A percentile compares a stretch with the other conserved stretches of the same genome.
phyloP scores from a whole-genome alignment of 78 protist species.

The Cyanophora paradoxa region DNA sequence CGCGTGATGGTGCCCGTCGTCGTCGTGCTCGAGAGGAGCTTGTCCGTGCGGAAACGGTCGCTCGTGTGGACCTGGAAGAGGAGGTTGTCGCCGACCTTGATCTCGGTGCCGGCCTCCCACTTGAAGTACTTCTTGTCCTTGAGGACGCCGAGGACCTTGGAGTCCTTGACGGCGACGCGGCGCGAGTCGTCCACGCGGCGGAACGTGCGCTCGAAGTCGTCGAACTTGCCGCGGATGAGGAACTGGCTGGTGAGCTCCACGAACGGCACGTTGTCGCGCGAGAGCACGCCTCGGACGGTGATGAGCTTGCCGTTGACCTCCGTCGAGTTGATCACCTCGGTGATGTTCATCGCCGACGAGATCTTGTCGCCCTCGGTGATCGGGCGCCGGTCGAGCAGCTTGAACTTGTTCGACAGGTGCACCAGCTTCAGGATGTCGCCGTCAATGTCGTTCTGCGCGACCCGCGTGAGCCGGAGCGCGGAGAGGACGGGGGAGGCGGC shows the following conservation, averaged over 20 bases:
- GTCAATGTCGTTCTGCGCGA: conserved; percentile 5
- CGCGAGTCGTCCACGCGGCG: too few species aligned
- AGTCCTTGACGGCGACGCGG: too few species aligned
- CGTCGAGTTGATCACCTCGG: conserved; percentile 6
- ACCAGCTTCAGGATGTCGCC: conserved; percentile 42
- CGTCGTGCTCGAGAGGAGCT: too few species aligned
- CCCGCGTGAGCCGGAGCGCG: too few species aligned
- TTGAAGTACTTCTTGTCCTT: too few species aligned
- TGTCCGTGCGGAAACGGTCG: too few species aligned
- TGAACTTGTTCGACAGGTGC: conserved; percentile 36
- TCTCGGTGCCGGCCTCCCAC: too few species aligned
- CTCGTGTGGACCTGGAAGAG: too few species aligned
- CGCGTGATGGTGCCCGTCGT: too few species aligned
- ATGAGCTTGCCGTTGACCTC: conserved; percentile 10
- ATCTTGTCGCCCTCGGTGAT: conserved; percentile 17
- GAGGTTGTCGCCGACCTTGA: too few species aligned
- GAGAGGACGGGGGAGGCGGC: too few species aligned
- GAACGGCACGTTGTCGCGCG: neutral
- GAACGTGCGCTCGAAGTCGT: conserved; percentile 19
- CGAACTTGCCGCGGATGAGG: conserved; percentile 34
- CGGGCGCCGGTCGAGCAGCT: neutral
- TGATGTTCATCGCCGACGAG: conserved; percentile 3
- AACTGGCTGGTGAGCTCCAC: conserved; percentile 17
- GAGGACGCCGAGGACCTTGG: too few species aligned
- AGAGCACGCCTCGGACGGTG: conserved; percentile 11